Conservation (phyloP, 2,329 filamentous ascomycete species). For the Zasmidium angulare region DNA sequence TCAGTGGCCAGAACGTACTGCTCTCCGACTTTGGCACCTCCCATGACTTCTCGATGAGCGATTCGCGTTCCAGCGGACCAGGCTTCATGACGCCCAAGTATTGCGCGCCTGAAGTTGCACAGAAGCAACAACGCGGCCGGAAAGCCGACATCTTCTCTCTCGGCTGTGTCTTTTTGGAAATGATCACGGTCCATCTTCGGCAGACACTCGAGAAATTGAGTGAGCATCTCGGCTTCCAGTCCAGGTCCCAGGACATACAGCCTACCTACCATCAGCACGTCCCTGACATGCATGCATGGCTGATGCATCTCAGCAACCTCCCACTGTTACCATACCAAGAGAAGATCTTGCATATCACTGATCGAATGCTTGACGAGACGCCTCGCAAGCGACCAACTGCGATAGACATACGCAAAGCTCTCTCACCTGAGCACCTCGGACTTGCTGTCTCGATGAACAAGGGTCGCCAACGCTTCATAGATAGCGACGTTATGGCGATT, state of each 20-base stretch:
- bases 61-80: neutral
- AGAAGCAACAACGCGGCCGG: neutral
- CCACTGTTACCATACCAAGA: neutral
- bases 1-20: slow-evolving; percentile 53
- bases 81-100: slow-evolving; percentile 14
- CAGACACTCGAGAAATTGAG: neutral
- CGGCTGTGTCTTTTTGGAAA: slow-evolving; percentile 13
- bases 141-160: slow-evolving; percentile 14
- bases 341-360: neutral
- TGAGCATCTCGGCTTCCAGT: neutral
- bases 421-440: too few species aligned
- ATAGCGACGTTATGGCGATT: too few species aligned
- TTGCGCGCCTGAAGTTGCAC: slow-evolving; percentile 10
- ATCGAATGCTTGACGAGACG: neutral
- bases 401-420: neutral
- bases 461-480: too few species aligned
- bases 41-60: neutral
- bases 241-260: neutral
- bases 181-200: slow-evolving; percentile 5
- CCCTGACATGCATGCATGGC: neutral
- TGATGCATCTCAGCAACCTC: neutral
- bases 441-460: too few species aligned
- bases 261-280: neutral
- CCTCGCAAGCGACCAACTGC: neutral
- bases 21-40: slow-evolving; percentile 15